phyloP scores from a whole-genome alignment of 495 filamentous ascomycete genomes.

The Corynascus novoguineensis region DNA sequence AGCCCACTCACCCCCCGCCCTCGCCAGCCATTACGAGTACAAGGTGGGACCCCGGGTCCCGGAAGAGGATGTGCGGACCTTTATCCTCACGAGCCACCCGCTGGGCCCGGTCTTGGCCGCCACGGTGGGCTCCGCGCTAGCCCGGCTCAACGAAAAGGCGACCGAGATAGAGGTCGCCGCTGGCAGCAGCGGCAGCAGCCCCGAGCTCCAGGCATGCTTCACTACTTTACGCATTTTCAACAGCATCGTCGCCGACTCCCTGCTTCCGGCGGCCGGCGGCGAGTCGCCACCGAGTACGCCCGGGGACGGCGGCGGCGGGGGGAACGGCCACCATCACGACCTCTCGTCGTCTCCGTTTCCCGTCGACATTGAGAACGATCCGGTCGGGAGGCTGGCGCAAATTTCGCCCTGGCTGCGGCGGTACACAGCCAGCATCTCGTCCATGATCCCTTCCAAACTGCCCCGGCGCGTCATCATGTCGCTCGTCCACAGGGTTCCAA shows the following conservation, averaged over 20 bases:
- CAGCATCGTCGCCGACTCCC: slow-evolving; percentile 12
- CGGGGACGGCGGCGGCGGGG: too few species aligned
- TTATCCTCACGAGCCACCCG: slow-evolving; percentile 4
- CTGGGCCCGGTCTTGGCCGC: slow-evolving; percentile 18
- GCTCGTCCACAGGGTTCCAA: slow-evolving; percentile 25
- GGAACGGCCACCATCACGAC: slow-evolving; percentile 6
- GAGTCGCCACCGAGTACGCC: slow-evolving; percentile 7
- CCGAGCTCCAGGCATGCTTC: slow-evolving; percentile 20
- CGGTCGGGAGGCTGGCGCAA: background rate
- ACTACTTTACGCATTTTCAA: slow-evolving; percentile 17
- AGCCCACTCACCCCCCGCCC: background rate
- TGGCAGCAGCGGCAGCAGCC: background rate
- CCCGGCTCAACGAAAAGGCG: slow-evolving; percentile 8
- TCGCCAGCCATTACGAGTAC: background rate
- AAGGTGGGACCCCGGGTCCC: background rate
- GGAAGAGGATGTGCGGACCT: background rate
- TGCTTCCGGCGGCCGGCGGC: slow-evolving; percentile 1
- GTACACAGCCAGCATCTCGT: slow-evolving; percentile 22
- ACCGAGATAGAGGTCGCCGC: background rate
- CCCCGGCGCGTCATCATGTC: slow-evolving; percentile 18
- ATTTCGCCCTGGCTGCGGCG: slow-evolving; percentile 24
- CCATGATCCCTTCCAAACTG: slow-evolving; percentile 19
- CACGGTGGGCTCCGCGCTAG: slow-evolving; percentile 14
- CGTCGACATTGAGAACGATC: background rate
- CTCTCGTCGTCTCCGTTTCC: background rate